Evolutionary conservation across 1,139 yeast species (phyloP).

Genomic region (Scheffersomyces segobiensis): DNA sequence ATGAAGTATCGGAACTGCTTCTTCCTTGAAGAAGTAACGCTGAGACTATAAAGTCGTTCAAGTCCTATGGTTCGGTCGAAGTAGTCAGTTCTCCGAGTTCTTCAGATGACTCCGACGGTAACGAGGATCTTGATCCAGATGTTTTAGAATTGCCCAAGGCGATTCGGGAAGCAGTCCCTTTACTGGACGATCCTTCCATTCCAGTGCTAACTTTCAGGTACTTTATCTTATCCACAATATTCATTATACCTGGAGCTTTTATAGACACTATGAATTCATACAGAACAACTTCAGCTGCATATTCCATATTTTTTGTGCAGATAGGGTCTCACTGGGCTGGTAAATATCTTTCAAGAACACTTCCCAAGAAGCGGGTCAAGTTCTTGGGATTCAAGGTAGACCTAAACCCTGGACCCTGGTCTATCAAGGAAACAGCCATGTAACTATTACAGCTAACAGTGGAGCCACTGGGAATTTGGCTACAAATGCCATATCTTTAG

Average conservation of each 20-base stretch:
- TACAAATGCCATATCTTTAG: constrained; percentile 41
- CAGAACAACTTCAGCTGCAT: constrained; percentile 48
- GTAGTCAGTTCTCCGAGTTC: not conserved
- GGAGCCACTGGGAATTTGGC: constrained; percentile 51
- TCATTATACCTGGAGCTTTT: constrained; percentile 50
- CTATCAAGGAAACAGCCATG: constrained; percentile 45
- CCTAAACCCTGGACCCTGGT: constrained; percentile 50
- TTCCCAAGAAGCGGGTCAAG: constrained; percentile 28
- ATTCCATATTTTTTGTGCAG: constrained; percentile 48
- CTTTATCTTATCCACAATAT: constrained; percentile 36
- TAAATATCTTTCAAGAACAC: constrained; percentile 32
- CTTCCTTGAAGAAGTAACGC: not conserved
- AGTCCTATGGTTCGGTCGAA: not conserved
- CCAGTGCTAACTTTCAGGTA: constrained; percentile 45
- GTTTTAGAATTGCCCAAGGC: constrained; percentile 26
- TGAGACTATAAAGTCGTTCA: not conserved
- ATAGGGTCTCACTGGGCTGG: constrained; percentile 47
- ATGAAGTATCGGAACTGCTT: not conserved
- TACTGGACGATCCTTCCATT: constrained; percentile 34
- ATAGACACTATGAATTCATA: constrained; percentile 49
- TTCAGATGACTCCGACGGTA: constrained; percentile 4
- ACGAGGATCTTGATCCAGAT: constrained; percentile 14
- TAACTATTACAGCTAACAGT: constrained; percentile 46
- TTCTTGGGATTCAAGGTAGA: constrained; percentile 21
- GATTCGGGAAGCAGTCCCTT: constrained; percentile 34